A percentile compares a stretch with the other conserved stretches of the same genome.
Conservation (phyloP, 2,329 filamentous ascomycete species). For the Epichloe gansuensis region DNA sequence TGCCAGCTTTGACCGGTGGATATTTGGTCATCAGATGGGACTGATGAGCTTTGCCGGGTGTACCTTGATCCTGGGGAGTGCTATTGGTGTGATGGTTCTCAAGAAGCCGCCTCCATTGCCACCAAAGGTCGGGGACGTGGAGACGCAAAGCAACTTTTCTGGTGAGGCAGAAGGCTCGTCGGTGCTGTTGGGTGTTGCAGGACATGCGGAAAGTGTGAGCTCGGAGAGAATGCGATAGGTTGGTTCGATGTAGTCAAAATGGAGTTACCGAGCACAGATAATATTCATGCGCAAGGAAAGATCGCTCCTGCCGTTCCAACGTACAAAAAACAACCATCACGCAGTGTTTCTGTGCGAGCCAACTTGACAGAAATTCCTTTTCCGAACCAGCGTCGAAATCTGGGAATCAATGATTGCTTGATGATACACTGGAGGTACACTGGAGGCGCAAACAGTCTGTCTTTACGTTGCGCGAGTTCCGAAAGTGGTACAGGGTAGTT, state of each 20-base stretch:
- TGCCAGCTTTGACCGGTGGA: slow-evolving; percentile 35
- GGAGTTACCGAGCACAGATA: too few species aligned
- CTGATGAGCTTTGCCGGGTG: slow-evolving; percentile 37
- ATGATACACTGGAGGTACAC: too few species aligned
- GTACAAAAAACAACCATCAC: too few species aligned
- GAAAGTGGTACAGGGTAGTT: not conserved
- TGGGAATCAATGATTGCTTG: too few species aligned
- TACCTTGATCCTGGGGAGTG: slow-evolving; percentile 39
- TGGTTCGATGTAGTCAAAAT: not conserved
- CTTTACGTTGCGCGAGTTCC: too few species aligned
- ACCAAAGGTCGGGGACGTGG: slow-evolving; percentile 21
- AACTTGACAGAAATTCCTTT: too few species aligned
- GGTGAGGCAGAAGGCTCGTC: slow-evolving; percentile 25
- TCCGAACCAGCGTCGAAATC: too few species aligned
- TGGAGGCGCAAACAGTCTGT: too few species aligned
- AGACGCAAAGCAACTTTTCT: slow-evolving; percentile 18
- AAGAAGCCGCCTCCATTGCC: slow-evolving; percentile 24
- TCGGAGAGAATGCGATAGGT: slow-evolving; percentile 3
- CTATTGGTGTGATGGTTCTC: slow-evolving; percentile 35
- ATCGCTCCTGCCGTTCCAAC: too few species aligned
- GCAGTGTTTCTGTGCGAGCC: too few species aligned
- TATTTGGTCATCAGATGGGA: slow-evolving; percentile 40
- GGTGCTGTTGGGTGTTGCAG: slow-evolving; percentile 25
- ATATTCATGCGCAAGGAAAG: too few species aligned
- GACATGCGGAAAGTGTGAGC: slow-evolving; percentile 11